These are phyloP conservation scores for Tolypocladium ovalisporum DNA, from an alignment of 2,329 filamentous ascomycete genomes.

Conservation along the genomic window DNA sequence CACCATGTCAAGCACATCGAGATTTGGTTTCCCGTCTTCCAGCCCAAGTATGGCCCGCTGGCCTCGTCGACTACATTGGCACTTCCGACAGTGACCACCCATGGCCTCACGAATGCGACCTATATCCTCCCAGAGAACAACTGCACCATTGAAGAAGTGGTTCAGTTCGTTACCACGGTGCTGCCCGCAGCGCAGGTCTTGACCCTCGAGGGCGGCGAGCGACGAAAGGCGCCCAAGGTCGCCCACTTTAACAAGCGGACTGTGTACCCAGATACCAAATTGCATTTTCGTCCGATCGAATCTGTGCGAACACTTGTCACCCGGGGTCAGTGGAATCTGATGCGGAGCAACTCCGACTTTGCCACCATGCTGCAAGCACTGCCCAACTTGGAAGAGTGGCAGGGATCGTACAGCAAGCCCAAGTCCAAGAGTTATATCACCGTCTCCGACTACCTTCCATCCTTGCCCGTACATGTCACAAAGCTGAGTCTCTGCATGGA, in stretches of 20 bases:
- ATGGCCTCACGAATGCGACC: constrained; percentile 44
- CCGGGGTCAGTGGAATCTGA: constrained; percentile 69
- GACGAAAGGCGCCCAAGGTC: constrained; percentile 63
- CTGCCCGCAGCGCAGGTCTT: constrained; percentile 54
- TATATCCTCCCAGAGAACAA: constrained; percentile 54
- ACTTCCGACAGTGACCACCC: constrained; percentile 41
- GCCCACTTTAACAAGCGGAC: constrained; percentile 18
- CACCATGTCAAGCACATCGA: constrained; percentile 61
- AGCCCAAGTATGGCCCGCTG: constrained; percentile 38
- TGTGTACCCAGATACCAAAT: constrained; percentile 11
- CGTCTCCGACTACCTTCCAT: constrained; percentile 52
- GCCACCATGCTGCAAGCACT: constrained; percentile 48
- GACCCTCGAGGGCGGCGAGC: constrained; percentile 66
- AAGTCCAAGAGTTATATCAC: constrained; percentile 65
- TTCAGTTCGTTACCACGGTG: constrained; percentile 47
- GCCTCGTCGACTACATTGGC: constrained; percentile 31
- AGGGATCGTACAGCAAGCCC: constrained; percentile 57
- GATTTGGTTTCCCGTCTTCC: constrained; percentile 68
- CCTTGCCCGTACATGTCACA: constrained; percentile 45
- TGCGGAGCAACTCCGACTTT: constrained; percentile 54
- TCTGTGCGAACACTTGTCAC: constrained; percentile 58
- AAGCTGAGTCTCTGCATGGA: constrained; percentile 60
- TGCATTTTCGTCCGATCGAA: constrained; percentile 33
- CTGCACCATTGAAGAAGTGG: constrained; percentile 59
- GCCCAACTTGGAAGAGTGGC: constrained; percentile 54